These are phyloP conservation scores for Aspergillus kassunensis DNA, from an alignment of 495 filamentous ascomycete genomes.

Conservation along the genomic window DNA sequence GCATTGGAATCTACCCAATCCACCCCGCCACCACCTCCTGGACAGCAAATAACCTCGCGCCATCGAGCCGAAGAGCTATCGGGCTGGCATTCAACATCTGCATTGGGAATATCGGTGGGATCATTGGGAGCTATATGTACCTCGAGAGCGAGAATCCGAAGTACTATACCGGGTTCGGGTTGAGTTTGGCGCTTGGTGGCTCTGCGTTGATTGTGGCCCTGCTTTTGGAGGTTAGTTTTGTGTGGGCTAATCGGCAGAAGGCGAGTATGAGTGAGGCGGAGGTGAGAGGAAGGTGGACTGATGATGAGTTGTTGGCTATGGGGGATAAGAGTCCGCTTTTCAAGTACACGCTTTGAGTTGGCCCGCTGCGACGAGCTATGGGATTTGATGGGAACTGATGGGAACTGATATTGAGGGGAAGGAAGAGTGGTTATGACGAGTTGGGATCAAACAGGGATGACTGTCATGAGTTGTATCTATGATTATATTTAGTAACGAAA, in stretches of 20 bases:
- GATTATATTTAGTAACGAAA: too few relatives aligned
- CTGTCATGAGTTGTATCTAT: too few relatives aligned
- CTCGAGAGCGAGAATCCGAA: conserved; percentile 25
- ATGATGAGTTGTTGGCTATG: conserved; percentile 37
- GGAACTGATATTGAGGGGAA: too few relatives aligned
- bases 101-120: conserved; percentile 33
- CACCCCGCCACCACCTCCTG: conserved; percentile 34
- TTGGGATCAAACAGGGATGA: too few relatives aligned
- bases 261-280: conserved; percentile 25
- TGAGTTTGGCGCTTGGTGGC: conserved; percentile 24
- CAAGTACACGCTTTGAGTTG: conserved; percentile 27
- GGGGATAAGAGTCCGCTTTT: conserved; percentile 42
- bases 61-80: conserved; percentile 31
- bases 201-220: conserved; percentile 19
- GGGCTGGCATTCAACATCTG: conserved; percentile 34
- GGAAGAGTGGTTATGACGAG: too few relatives aligned
- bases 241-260: conserved; percentile 23
- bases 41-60: conserved; percentile 37
- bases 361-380: too few relatives aligned
- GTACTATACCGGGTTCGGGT: conserved; percentile 33
- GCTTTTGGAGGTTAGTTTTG: conserved; percentile 18
- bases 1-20: conserved; percentile 37
- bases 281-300: conserved; percentile 27
- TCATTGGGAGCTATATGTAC: conserved; percentile 36
- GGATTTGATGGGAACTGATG: too few relatives aligned